Base-by-base conservation (phyloP, 1,284 basidiomycete genomes). In the Sporisorium exsertum region DNA sequence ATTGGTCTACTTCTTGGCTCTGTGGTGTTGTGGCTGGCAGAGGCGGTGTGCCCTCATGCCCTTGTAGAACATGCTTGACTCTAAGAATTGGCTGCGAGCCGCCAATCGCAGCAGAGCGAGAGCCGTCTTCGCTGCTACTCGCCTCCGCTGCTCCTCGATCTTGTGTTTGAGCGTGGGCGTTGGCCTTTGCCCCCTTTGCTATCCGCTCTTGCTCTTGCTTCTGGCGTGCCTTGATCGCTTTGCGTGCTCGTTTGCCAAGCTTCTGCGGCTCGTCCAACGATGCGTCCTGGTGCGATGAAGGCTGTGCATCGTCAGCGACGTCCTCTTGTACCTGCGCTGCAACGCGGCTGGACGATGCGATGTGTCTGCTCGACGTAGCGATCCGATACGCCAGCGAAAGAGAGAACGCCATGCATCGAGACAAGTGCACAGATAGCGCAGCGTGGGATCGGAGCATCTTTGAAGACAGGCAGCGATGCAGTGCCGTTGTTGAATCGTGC, bases 181-280 rank as follows among this genome's bases (percentile, higher is more conserved):
- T 66, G 2, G 32, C 50, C 24, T 51, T 66, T 3, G 63, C 51
- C 15, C 59, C 69, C 37, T 59, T 58, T 24, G 46, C 51, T 32
- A 45, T 20, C 5, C 59, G 53, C 1, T 59, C 61, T 8, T 68
- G 61, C 18, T 73, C 57, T 16, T 64, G 43, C 32, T 55, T 51
- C 42, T 73, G 58, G 0, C 57, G 57, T 33, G 64, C 65, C 42
- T 50, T 60, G 53, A 72, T 26, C 18, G 54, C 61, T 29, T 54
- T 73, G 22, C 71, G 64, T 29, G 71, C 65, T 24, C 71, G 61
- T 26, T 68, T 73, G 33, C 71, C 64, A 0, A 73, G 57, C 47
- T 73, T 73, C 13, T 40, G 63, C 16, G 69, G 50, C n/a, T 51
- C 56, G 3, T 50, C 56, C 2, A 49, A 9, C 5, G 56, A 13